Conservation (phyloP, 768 basidiomycete genomes). For the Boletales sp. region DNA sequence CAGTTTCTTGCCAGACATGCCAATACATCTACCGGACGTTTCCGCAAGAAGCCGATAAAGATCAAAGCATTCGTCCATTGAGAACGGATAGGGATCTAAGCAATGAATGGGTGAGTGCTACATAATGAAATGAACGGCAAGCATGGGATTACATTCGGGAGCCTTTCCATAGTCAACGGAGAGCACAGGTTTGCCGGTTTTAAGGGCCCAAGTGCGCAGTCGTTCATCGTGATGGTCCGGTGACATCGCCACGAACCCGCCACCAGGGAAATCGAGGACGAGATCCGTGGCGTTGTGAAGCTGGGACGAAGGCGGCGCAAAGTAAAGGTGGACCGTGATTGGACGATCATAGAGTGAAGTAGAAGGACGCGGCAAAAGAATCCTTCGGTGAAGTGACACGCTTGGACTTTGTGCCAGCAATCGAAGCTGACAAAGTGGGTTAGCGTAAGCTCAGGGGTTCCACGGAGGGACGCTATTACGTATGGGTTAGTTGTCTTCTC, state of each 20-base stretch:
- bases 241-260: slow-evolving; percentile 94
- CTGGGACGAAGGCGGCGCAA: slow-evolving; percentile 61
- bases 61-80: slow-evolving; percentile 94
- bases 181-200: slow-evolving; percentile 75
- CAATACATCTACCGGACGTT: slow-evolving; percentile 75
- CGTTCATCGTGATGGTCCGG: slow-evolving; percentile 97
- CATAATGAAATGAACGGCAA: slow-evolving; percentile 1
- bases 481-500: slow-evolving; percentile 95
- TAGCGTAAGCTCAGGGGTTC: slow-evolving; percentile 3
- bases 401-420: slow-evolving; percentile 51
- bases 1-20: slow-evolving; percentile 81
- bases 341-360: slow-evolving; percentile 77
- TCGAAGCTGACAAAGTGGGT: slow-evolving; percentile 52
- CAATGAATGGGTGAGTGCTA: background rate
- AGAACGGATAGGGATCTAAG: slow-evolving; percentile 94
- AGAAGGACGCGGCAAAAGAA: slow-evolving; percentile 79
- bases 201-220: slow-evolving; percentile 78
- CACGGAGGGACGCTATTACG: slow-evolving; percentile 41
- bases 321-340: slow-evolving; percentile 81
- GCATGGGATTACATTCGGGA: slow-evolving; percentile 72
- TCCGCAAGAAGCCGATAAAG: slow-evolving; percentile 78
- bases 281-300: slow-evolving; percentile 71
- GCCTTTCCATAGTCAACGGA: slow-evolving; percentile 95
- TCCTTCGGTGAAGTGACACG: slow-evolving; percentile 64
- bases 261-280: slow-evolving; percentile 91